Percentiles rank a stretch among this genome's conserved stretches.
Evolutionary conservation across 805 yeast genomes (phyloP).

Genomic region (Candida ficus): DNA sequence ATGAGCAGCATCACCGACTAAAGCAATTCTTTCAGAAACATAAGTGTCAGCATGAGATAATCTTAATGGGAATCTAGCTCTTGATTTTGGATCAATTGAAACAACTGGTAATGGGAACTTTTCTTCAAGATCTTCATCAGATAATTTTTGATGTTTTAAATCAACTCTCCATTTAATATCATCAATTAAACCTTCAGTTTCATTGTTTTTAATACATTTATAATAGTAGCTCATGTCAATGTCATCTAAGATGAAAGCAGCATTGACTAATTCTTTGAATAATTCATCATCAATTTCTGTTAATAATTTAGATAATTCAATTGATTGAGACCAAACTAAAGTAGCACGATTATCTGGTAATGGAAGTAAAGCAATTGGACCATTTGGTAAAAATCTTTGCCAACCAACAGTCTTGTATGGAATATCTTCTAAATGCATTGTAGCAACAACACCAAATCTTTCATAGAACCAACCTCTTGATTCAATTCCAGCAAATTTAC

Average conservation of each 20-base stretch:
- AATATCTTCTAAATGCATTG: slow-evolving; percentile 68
- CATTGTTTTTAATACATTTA: slow-evolving; percentile 32
- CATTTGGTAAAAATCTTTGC: slow-evolving; percentile 89
- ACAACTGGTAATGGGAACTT: slow-evolving; percentile 63
- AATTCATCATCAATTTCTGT: slow-evolving; percentile 52
- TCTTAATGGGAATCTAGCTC: slow-evolving; percentile 86
- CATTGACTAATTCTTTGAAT: slow-evolving; percentile 72
- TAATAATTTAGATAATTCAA: slow-evolving; percentile 63
- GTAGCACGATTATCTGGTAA: slow-evolving; percentile 84
- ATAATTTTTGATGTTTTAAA: slow-evolving; percentile 30
- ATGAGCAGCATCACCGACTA: slow-evolving; percentile 98
- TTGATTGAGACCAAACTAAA: slow-evolving; percentile 88
- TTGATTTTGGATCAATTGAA: slow-evolving; percentile 52
- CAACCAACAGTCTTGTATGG: slow-evolving; percentile 75
- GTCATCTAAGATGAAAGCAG: slow-evolving; percentile 75
- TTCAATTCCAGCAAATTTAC: slow-evolving; percentile 73
- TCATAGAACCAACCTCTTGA: slow-evolving; percentile 91
- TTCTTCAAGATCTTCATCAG: slow-evolving; percentile 46
- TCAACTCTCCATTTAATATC: slow-evolving; percentile 73
- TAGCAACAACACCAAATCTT: slow-evolving; percentile 89
- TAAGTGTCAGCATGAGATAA: slow-evolving; percentile 89
- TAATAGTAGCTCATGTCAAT: slow-evolving; percentile 74
- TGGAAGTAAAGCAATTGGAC: slow-evolving; percentile 91
- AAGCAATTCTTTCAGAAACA: slow-evolving; percentile 75
- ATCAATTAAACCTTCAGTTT: slow-evolving; percentile 43